Base-by-base conservation (phyloP, 306 rosid species). In the Senna siamea region DNA sequence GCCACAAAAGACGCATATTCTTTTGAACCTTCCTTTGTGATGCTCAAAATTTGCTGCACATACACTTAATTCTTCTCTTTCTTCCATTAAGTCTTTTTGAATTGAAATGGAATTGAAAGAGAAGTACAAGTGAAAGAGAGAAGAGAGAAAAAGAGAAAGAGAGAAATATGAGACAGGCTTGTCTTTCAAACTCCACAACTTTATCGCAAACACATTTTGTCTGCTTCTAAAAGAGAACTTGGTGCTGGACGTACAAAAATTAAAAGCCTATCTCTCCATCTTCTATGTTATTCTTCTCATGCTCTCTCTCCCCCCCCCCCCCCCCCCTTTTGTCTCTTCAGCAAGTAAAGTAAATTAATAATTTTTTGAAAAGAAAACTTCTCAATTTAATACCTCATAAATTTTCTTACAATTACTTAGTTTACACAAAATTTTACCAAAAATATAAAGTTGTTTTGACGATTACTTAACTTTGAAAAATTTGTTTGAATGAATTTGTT, bases 1-100 rank as follows among this genome's bases (percentile, higher is more conserved):
- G 12, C 89, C 89, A 74, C 89, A 86, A 73, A 80, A 86, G 32
- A 86, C 89, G 65, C 89, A 86, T 69, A 86, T 76, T 60, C 85
- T 80, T 75, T 66, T 80, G 79, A 86, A 82, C 15, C 46, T 76
- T 71, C 69, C 67, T 58, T 76, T 68, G 30, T 26, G n/a, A 46
- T 75, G 83, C 10, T 26, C 15, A 61, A 66, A 18, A 54, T 70
- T 78, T 55, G 73, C 19, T 28, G 74, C 46, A 64, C 77, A 41
- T 34, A 38, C 10, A 15, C 8, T 18, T 38, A 26, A 26, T 26
- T 28, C 46, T 8, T 13, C 76, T 75, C 53, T 79, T 74, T 58
- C 71, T 77, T 78, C 82, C 85, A 78, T 80, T 78, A 26, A 26
- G 1, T 26, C 38, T 32, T 35, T 75, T 19, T 65, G 62, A 41